phyloP scores from a whole-genome alignment of 148 eudicot species.

The Heliosperma pusillum region DNA sequence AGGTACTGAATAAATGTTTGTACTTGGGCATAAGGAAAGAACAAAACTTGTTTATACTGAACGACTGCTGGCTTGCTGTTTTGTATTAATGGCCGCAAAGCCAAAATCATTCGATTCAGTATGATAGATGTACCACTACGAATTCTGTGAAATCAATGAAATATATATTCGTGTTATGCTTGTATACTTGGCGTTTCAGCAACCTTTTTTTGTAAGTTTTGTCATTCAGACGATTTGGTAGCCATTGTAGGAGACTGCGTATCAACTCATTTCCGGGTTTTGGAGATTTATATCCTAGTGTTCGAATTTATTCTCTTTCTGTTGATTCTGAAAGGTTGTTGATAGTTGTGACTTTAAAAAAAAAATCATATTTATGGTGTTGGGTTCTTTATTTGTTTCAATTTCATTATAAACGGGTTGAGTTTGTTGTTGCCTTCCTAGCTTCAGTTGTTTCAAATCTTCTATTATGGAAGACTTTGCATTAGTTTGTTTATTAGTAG shows the following conservation, averaged over 20 bases:
- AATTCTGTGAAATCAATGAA: background rate
- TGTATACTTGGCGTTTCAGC: background rate
- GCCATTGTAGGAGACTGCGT: background rate
- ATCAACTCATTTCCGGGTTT: too few species aligned
- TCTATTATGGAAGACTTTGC: too few species aligned
- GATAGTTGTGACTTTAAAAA: too few species aligned
- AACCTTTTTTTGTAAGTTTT: background rate
- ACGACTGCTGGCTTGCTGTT: background rate
- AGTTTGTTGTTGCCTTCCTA: too few species aligned
- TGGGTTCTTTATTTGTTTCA: too few species aligned
- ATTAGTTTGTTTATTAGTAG: too few species aligned
- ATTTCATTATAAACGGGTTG: too few species aligned
- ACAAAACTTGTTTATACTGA: slow-evolving; percentile 5
- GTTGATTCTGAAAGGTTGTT: too few species aligned
- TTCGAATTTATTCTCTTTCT: too few species aligned
- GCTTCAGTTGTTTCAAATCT: too few species aligned
- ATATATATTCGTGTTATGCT: background rate
- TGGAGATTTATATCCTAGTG: too few species aligned
- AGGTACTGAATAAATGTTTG: slow-evolving; percentile 18
- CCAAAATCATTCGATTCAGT: background rate
- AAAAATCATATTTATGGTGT: too few species aligned
- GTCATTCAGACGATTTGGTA: background rate
- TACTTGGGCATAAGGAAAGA: background rate
- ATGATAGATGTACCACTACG: slow-evolving; percentile 2
- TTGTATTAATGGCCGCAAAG: background rate